Evolutionary conservation across 352 stramenopile species (phyloP), one percentile per base, ranked within the genome.

Genomic region (Globisporangium nagaii): DNA sequence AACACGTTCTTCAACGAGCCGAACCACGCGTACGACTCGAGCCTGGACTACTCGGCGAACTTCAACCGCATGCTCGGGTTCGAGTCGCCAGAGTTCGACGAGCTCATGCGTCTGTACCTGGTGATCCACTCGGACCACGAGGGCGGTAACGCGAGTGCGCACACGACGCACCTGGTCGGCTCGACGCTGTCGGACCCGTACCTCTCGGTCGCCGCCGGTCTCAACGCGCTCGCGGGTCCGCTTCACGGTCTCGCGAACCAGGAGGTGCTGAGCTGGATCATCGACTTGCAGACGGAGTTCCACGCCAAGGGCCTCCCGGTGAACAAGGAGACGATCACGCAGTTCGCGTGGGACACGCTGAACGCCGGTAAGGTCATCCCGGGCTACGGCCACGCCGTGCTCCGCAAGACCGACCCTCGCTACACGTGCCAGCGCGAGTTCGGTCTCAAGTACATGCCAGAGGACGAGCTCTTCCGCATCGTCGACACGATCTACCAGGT

Each of bases 91-190:
- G 84, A 90, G 55, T 99, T 99, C 71, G 96, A 99, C 71, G 97
- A 99, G 79, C 83, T 99, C 41, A 99, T 99, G 97, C 90, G 97
- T 62, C 82, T 99, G 47, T 99, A 99, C 81, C 79, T 99, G 36
- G 97, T 98, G 66, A 99, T 99, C 72, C 96, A 99, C 88, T 98
- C 93, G 53, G 96, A 99, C 84, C 97, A 99, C 82, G 97, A 99
- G 70, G 97, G 96, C 63, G 97, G 96, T 62, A 99, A 99, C 76
- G 97, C 97, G 50, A 98, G 88, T 39, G 96, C 97, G 4, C 97
- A 99, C 84, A 96, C 96, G 45, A 99, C 97, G 57, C 97, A 99
- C 81, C 75, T 99, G 43, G 96, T 99, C 4, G 97, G 97, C 66
- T 97, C 82, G 34, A 99, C 97, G 39, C 76, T 99, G 8, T 93